Base-by-base conservation (phyloP, 1,284 basidiomycete species). In the Rhodotorula sp. region DNA sequence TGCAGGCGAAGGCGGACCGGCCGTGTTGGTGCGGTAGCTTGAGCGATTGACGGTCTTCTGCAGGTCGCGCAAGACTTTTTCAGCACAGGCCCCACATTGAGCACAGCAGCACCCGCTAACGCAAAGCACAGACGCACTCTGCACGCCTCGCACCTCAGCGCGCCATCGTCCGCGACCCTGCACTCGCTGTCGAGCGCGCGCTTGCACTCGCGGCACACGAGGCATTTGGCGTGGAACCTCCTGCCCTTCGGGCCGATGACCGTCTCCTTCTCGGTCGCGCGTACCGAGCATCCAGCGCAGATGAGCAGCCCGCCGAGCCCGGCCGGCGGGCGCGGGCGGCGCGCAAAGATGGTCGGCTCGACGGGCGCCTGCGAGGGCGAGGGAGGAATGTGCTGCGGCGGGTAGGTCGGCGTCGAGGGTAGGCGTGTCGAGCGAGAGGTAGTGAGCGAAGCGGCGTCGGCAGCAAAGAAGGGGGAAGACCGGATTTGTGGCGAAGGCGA, bases 71-170 rank as follows among this genome's bases (percentile, higher is more conserved):
- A 16, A 1, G 49, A 3, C 49, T 2, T 8, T 1, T 3, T 50
- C 49, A 50, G 52, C 52, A 1, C 13, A n/a, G 2, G 9, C 16
- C 12, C 52, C 17, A 23, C n/a, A 13, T 14, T 7, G 17, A 23
- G 23, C 1, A 61, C 21, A 60, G 44, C 34, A 34, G 34, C 34
- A 5, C 5, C 34, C 27, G n/a, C n/a, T n/a, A n/a, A n/a, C n/a
- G n/a, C n/a, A 46, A 48, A 8, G 52, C 41, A 7, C 1, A 42
- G 34, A 60, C 71, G 55, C 48, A 70, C 70, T 54, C 74, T 59
- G 50, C 74, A 76, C 23, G 48, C 70, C 50, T 74, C 70, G 61
- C 74, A 76, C 25, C 73, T 54, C 48, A 74, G 21, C 42, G 50
- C 41, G 4, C 70, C 74, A 7, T 55, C 67, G 9, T 50, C 68